Evolutionary conservation across 495 filamentous ascomycete species (phyloP).

Genomic region (Lindgomyces ingoldianus): DNA sequence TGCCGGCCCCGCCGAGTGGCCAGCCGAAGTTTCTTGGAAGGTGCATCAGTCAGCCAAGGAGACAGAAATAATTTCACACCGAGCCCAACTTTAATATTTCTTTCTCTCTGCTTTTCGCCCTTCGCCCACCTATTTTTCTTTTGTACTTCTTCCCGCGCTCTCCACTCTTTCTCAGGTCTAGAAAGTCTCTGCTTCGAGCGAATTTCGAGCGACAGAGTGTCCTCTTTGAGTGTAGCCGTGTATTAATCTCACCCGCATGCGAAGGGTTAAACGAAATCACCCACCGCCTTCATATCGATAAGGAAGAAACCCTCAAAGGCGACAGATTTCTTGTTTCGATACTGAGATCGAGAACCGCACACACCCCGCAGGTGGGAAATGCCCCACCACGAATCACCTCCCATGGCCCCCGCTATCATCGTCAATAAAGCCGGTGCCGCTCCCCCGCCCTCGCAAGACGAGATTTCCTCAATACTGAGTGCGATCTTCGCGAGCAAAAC

Average conservation of each 20-base stretch:
- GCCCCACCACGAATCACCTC: conserved; percentile 65
- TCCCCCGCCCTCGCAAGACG: conserved; percentile 66
- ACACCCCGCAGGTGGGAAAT: conserved; percentile 46
- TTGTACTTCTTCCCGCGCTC: conserved; percentile 10
- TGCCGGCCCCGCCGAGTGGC: background rate
- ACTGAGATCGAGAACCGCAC: background rate
- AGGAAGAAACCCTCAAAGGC: conserved; percentile 8
- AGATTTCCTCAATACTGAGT: conserved; percentile 70
- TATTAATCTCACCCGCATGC: background rate
- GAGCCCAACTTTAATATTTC: conserved; percentile 22
- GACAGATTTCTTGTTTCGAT: background rate
- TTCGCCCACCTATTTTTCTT: background rate
- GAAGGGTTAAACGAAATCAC: conserved; percentile 4
- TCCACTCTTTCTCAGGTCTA: conserved; percentile 2
- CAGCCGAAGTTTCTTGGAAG: background rate
- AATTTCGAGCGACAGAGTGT: background rate
- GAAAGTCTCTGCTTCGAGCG: background rate
- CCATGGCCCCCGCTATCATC: conserved; percentile 59
- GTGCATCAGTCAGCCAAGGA: background rate
- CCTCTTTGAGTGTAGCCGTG: background rate
- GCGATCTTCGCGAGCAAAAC: conserved; percentile 77
- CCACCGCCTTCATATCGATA: conserved; percentile 22
- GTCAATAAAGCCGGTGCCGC: conserved; percentile 61
- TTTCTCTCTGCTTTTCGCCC: conserved; percentile 5
- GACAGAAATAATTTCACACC: conserved; percentile 19